Evolutionary conservation across 2,329 filamentous ascomycete species (phyloP), one percentile per base, ranked within the genome.

Genomic region (Plectosphaerella cucumerina): DNA sequence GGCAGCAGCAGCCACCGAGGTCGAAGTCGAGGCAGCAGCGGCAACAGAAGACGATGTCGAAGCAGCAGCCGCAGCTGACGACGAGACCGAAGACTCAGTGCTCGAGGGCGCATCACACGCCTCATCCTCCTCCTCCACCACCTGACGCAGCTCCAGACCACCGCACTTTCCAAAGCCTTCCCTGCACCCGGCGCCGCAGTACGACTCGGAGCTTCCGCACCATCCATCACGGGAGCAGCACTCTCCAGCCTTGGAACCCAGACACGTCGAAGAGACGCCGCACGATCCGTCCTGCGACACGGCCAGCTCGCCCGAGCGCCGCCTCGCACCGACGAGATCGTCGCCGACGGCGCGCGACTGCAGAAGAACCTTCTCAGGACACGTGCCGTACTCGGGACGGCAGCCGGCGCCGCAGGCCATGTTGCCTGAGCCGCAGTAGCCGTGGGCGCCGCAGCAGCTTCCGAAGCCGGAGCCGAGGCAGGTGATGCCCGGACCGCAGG

Each of bases 181-280:
- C 45, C 66, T 62, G 52, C 65, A 68, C 4, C 65, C 65, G 0
- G 54, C 54, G 46, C 56, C 57, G 53, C 66, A 70, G 54, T 17
- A 35, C 14, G 20, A 12, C 26, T 10, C 26, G 21, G 22, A 33
- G 44, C 57, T 64, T 53, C 60, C 68, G 65, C 70, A 74, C 53
- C 57, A 72, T 12, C 70, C 70, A 48, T 65, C 66, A 47, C 58
- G 59, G 6, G 70, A 73, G 51, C 72, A 75, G 58, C 72, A 74
- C 56, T 62, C 61, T 3, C 69, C 69, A 35, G 65, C 67, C 5
- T 20, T 42, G 1, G 67, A 69, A 17, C 62, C 65, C 47, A 62
- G 57, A 50, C 72, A 74, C 11, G 64, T 67, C 10, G 57, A 61
- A 15, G 53, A 49, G 42, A 60, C 63, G 18, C 70, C 71, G 47